Evolutionary conservation across 805 yeast species (phyloP), one percentile per base, ranked within the genome.

Genomic region (Cyberlindnera japonica): DNA sequence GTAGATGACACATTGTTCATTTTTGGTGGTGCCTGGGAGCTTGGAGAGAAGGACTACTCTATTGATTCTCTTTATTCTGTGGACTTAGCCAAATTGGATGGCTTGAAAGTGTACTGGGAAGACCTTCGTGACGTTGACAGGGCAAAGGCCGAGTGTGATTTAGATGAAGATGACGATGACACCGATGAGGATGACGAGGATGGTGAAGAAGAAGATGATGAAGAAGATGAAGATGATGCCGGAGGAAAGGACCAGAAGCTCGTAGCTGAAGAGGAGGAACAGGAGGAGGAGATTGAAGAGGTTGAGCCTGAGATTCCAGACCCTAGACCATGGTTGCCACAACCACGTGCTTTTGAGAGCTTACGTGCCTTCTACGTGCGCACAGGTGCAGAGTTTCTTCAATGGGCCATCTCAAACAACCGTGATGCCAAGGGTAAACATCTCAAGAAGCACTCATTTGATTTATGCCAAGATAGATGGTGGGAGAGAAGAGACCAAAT

Each of bases 401-500:
- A 88, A 59, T 91, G 98, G 97, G 87, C 95, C 2, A 84, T 89
- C 49, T 82, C 93, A 5, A 84, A 82, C 57, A 84, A 88, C 53
- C 74, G 84, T 51, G 90, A 84, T 43, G 81, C 88, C 12, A 77
- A 95, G 55, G 98, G 96, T 39, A 91, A 91, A 61, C 82, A 85
- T 55, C 73, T 91, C 62, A 90, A 91, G 66, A 81, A 83, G 40
- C 83, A 86, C 32, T 83, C 97, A 0, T 91, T 91, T 58, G 96
- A 89, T 47, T 65, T 91, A 45, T 83, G 93, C 61, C 95, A 90
- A 63, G 91, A 83, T 50, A 78, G 99, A 67, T 91, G 95, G 93
- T 91, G 98, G 98, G 98, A 91, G 61, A 83, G 98, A 68, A 80
- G 97, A 66, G 98, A 91, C 53, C 91, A 81, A 54, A 81, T 91